Base-by-base conservation (phyloP, 1,139 yeast genomes). In the Debaryomyces sp. region DNA sequence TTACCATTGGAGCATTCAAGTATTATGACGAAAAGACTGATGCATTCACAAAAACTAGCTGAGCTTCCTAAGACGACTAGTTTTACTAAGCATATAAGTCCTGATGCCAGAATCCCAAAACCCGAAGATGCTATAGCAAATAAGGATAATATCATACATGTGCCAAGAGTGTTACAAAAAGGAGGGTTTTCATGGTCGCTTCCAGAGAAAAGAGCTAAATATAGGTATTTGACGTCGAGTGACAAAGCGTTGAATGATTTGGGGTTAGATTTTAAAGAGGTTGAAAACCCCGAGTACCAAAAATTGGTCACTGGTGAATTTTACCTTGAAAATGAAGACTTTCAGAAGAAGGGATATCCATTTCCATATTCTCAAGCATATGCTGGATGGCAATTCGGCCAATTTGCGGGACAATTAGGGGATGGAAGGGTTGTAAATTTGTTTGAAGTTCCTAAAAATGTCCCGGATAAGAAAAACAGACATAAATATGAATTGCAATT, bases 371-470 rank as follows among this genome's bases (percentile, higher is more conserved):
- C 97, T 6, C 92, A 87, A 64, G 89, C 95, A 0, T 94, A 94
- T 65, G 96, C 98, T 1, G 99, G 99, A 1, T 90, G 88, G 78
- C 99, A 94, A 63, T 94, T 94, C 72, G 98, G 99, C 3, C 84
- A 81, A 56, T 94, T 94, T 82, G 97, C 98, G 0, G 98, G 98
- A 1, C 99, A 94, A 66, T 71, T 94, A 54, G 99, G 99, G 4
- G 99, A 94, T 64, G 99, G 99, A 0, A 73, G 99, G 52, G 97
- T 91, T 2, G 78, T 85, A 6, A 89, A 87, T 60, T 70, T 94
- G 43, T 91, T 92, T 67, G 95, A 89, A 54, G 69, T 87, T 0
- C 75, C 77, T 5, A 73, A 73, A 54, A 42, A 54, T 4, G 76
- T 73, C 45, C 58, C 43, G 2, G 60, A 54, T 43, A 41, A 47